A percentile compares a stretch with the other conserved stretches of the same genome.
These are phyloP conservation scores for Phytophthora colocasiae DNA, from an alignment of 352 stramenopile genomes.

Conservation along the genomic window DNA sequence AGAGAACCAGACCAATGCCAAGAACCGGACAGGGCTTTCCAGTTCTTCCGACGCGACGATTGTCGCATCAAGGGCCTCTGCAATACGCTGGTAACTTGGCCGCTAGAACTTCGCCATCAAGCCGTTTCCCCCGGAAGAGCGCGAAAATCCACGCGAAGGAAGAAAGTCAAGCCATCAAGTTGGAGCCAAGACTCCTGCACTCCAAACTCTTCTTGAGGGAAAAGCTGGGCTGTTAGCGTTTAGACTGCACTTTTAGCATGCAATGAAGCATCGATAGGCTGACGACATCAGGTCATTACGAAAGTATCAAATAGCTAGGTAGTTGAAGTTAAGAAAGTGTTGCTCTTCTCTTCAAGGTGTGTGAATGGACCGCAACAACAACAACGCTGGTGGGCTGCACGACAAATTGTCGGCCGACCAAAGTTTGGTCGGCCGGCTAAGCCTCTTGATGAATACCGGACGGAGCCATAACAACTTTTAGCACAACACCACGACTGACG, in stretches of 20 bases:
- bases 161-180: constrained; percentile 6
- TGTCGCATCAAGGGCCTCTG: constrained; percentile 6
- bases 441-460: neutral
- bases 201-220: constrained; percentile 1
- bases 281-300: constrained; percentile 10
- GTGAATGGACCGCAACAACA: too few species aligned
- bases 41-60: neutral
- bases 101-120: neutral
- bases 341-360: neutral
- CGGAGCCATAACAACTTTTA: neutral
- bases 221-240: constrained; percentile 38
- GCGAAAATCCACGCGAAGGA: constrained; percentile 13
- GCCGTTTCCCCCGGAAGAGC: neutral
- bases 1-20: constrained; percentile 16
- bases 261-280: constrained; percentile 19
- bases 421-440: too few species aligned
- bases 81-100: constrained; percentile 5
- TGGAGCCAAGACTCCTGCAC: neutral
- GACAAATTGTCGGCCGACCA: too few species aligned
- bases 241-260: constrained; percentile 20
- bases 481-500: neutral
- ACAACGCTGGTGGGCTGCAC: too few species aligned
- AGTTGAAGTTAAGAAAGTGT: constrained; percentile 13
- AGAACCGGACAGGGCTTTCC: constrained; percentile 10
- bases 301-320: constrained; percentile 22